Base-by-base conservation (phyloP, 495 filamentous ascomycete genomes). In the Cryomyces minteri region DNA sequence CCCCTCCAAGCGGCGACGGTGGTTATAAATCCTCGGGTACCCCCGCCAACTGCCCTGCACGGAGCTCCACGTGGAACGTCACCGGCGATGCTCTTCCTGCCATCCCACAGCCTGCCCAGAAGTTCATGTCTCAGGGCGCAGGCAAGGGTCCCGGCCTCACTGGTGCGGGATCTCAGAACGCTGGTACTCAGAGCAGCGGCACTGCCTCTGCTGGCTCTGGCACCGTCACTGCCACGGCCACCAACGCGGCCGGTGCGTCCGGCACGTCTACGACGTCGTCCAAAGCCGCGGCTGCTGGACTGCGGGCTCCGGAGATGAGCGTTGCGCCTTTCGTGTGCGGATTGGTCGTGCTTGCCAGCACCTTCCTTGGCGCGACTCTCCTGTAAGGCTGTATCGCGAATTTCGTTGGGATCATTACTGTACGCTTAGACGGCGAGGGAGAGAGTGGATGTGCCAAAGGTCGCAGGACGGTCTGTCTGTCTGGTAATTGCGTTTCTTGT, bases 31-130 rank as follows among this genome's bases (percentile, higher is more conserved):
- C 69, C 43, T 77, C 68, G 41, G 79, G 82, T 34, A 62, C 69
- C 32, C 60, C 82, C 18, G 73, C 65, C 51, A 54, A 66, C 7
- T 96, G 90, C 68, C 90, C 88, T 0, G 60, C 65, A 14, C 62
- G 74, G 53, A 74, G 77, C 51, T 58, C 63, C 37, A 75, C 72
- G 53, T 95, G 87, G 86, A 69, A 87, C 37, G 81, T 94, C 36
- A 58, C 59, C 12, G 66, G 63, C 47, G 67, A 78, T 46, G 56
- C 63, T 29, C 77, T 96, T 8, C 88, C 88, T 3, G 73, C 76
- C 37, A 81, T 95, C 18, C 88, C 88, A 4, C 56, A 61, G 0
- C 70, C 62, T 14, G 85, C 82, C 25, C 57, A 68, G 58, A 63
- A 79, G 65, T 83, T 71, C 64, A 76, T 92, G 71, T 74, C 60